Percentiles rank a stretch among this genome's conserved stretches.
Evolutionary conservation across 2,329 filamentous ascomycete genomes (phyloP).

Genomic region (Cadophora sp.): DNA sequence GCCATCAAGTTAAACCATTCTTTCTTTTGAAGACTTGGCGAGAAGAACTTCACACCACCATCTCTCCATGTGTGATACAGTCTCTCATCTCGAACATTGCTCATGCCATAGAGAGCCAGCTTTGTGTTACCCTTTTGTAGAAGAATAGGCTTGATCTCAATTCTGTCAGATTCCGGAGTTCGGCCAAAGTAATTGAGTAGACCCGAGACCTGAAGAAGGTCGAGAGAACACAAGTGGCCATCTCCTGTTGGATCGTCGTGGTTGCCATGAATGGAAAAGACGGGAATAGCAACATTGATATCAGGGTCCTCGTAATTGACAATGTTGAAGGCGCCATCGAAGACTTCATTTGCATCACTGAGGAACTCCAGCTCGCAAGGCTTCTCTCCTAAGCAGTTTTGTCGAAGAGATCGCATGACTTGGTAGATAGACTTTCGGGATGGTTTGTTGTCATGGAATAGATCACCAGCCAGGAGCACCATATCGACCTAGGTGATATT

Average conservation of each 20-base stretch:
- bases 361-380: slow-evolving; percentile 95
- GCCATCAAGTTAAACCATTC: slow-evolving; percentile 98
- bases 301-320: slow-evolving; percentile 98
- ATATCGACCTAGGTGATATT: slow-evolving; percentile 74
- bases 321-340: slow-evolving; percentile 87
- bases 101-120: slow-evolving; percentile 90
- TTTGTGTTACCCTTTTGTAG: slow-evolving; percentile 94
- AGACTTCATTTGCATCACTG: slow-evolving; percentile 90
- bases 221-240: slow-evolving; percentile 88
- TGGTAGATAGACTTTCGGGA: slow-evolving; percentile 96
- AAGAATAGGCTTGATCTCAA: slow-evolving; percentile 87
- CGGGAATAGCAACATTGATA: slow-evolving; percentile 95
- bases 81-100: slow-evolving; percentile 94
- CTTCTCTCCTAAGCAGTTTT: slow-evolving; percentile 94
- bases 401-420: slow-evolving; percentile 91
- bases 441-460: slow-evolving; percentile 98
- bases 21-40: slow-evolving; percentile 76
- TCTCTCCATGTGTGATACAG: slow-evolving; percentile 94
- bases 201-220: slow-evolving; percentile 88
- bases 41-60: slow-evolving; percentile 92
- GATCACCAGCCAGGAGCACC: slow-evolving; percentile 91
- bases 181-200: slow-evolving; percentile 96
- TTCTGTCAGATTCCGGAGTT: slow-evolving; percentile 90
- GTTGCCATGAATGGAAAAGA: slow-evolving; percentile 98
- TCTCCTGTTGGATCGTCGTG: slow-evolving; percentile 98